Evolutionary conservation across 768 basidiomycete species (phyloP), one percentile per base, ranked within the genome.

Genomic region (Boletus sensibilis): DNA sequence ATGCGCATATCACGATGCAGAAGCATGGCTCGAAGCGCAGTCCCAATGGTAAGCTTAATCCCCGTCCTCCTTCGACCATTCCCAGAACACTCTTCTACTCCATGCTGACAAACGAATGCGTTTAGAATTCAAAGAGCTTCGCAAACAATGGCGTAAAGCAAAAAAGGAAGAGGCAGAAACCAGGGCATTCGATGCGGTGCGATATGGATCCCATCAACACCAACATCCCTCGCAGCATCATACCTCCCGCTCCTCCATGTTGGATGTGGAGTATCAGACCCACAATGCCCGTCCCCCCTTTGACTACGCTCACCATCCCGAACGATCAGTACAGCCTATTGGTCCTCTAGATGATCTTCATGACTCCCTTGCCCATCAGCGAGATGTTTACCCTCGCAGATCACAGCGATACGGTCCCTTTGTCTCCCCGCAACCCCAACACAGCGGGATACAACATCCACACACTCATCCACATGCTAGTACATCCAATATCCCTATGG

Each of bases 1-100:
- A 99, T 70, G 94, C 94, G 31, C 96, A 99, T 71, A 93, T 98
- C 55, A 89, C 87, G n/a, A 97, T 97, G 92, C 96, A 98, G 72
- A 91, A 91, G 72, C 96, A 99, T 70, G 96, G 96, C 41, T 53
- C 78, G 16, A 98, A 96, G 75, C 83, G 95, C 53, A 88, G 84
- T 70, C 96, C 96, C 13, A 84, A 83, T 53, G 95, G 96, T 96
- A 66, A 74, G 90, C 68, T 20, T 47, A 23, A 37, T 39, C 14
- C 44, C 44, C 12, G 8, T 18, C 21, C 47, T 49, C 57, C 48
- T 5, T 45, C 18, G 14, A n/a, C 29, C 18, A 11, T 49, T 13
- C 27, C 25, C 7, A 40, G 25, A 37, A 8, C 13, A 21, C 37
- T 11, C 31, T 16, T 27, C 49, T 40, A 12, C 23, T 2, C 12